These are phyloP conservation scores for Lasiosphaeris hirsuta DNA, from an alignment of 495 filamentous ascomycete genomes.

Conservation along the genomic window DNA sequence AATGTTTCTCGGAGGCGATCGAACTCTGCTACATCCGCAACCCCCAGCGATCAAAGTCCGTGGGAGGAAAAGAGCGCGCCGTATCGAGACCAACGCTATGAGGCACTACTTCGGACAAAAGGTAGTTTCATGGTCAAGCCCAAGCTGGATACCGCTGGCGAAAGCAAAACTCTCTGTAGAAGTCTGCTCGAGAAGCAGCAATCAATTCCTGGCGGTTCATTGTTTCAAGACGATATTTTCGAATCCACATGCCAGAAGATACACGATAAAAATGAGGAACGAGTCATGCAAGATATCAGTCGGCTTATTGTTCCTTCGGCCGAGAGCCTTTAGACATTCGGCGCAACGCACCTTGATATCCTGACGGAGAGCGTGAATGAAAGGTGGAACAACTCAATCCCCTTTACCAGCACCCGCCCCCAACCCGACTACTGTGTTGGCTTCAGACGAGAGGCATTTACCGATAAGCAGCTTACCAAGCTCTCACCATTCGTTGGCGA, in stretches of 20 bases:
- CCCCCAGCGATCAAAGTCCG: conserved; percentile 40
- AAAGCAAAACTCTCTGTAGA: conserved; percentile 28
- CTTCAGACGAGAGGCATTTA: conserved; percentile 41
- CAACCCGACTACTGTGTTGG: conserved; percentile 41
- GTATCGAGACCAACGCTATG: not conserved
- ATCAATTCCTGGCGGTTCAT: conserved; percentile 28
- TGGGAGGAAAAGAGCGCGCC: conserved; percentile 25
- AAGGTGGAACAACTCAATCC: conserved; percentile 37
- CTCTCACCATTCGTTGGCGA: conserved; percentile 35
- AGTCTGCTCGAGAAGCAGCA: conserved; percentile 32
- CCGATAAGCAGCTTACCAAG: conserved; percentile 37
- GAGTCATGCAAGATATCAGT: conserved; percentile 37
- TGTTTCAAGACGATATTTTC: conserved; percentile 40
- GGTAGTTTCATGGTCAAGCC: conserved; percentile 17
- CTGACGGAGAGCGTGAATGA: conserved; percentile 40
- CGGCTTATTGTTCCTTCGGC: conserved; percentile 39
- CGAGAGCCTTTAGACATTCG: conserved; percentile 27
- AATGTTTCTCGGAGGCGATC: conserved; percentile 31
- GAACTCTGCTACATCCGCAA: conserved; percentile 32
- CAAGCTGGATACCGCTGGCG: conserved; percentile 24
- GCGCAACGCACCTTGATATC: conserved; percentile 26
- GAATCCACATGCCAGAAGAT: conserved; percentile 32
- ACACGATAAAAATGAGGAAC: conserved; percentile 36
- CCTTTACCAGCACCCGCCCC: conserved; percentile 31
- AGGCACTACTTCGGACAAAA: not conserved